Evolutionary conservation across 768 basidiomycete species (phyloP).

Genomic region (Tulasnella sp.): DNA sequence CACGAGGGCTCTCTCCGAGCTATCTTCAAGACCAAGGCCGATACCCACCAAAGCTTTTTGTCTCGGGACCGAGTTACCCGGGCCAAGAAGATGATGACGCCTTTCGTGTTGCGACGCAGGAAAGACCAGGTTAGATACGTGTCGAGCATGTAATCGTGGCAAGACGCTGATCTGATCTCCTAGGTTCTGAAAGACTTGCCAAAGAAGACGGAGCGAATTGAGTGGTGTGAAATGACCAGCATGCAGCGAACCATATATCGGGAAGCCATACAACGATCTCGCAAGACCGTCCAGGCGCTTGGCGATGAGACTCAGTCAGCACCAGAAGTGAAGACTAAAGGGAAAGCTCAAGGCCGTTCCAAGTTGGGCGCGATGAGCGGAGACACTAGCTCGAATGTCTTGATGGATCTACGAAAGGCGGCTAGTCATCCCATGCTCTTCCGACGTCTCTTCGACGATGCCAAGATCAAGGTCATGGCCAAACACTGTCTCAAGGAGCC

Average conservation of each 20-base stretch:
- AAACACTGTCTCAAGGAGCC: slow-evolving; percentile 84
- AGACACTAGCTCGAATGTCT: slow-evolving; percentile 85
- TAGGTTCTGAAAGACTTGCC: slow-evolving; percentile 92
- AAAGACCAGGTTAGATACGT: slow-evolving; percentile 72
- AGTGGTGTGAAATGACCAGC: slow-evolving; percentile 90
- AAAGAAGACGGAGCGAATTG: slow-evolving; percentile 85
- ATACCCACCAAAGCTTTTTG: slow-evolving; percentile 79
- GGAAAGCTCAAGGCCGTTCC: slow-evolving; percentile 47
- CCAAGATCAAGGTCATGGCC: slow-evolving; percentile 66
- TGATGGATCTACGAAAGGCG: slow-evolving; percentile 97
- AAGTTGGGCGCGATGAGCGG: slow-evolving; percentile 40
- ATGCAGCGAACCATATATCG: slow-evolving; percentile 79
- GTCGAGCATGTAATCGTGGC: not conserved
- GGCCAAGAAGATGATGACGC: slow-evolving; percentile 99
- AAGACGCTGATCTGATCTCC: not conserved
- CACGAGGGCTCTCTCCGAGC: slow-evolving; percentile 73
- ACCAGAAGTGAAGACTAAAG: slow-evolving; percentile 47
- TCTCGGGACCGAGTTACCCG: slow-evolving; percentile 90
- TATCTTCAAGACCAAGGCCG: slow-evolving; percentile 97
- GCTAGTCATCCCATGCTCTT: slow-evolving; percentile 96
- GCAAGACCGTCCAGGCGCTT: slow-evolving; percentile 56
- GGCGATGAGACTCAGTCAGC: slow-evolving; percentile 33
- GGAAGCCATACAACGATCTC: slow-evolving; percentile 78
- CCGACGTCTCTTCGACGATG: slow-evolving; percentile 76
- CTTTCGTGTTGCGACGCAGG: slow-evolving; percentile 92